Evolutionary conservation across 2,329 filamentous ascomycete species (phyloP).

Genomic region (Penicillium psychrosexuale): DNA sequence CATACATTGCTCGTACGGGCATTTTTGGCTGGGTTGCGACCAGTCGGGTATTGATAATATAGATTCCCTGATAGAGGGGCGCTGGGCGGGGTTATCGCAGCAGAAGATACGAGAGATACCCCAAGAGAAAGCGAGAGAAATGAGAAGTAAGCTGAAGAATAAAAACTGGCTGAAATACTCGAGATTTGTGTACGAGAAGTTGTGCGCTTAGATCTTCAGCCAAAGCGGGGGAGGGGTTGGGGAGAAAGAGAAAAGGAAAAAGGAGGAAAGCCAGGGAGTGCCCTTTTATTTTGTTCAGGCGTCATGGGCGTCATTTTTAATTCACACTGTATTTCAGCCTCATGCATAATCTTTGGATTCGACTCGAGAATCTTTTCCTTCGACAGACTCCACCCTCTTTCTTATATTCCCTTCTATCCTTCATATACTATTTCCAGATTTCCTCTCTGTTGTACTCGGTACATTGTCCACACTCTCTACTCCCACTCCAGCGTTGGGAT

Average conservation of each 20-base stretch:
- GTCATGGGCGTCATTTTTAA: slow-evolving; percentile 3
- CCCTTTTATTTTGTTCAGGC: slow-evolving; percentile 11
- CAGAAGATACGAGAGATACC: slow-evolving; percentile 19
- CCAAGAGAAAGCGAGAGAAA: slow-evolving; percentile 1
- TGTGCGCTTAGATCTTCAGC: slow-evolving; percentile 1
- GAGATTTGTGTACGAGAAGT: slow-evolving; percentile 13
- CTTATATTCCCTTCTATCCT: neutral
- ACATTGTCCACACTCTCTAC: neutral
- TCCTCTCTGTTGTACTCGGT: neutral
- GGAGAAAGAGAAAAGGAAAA: neutral
- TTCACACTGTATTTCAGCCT: slow-evolving; percentile 9
- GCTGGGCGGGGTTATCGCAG: slow-evolving; percentile 14
- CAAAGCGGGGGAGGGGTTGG: slow-evolving; percentile 8
- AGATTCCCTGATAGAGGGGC: slow-evolving; percentile 7
- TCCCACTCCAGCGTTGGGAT: neutral
- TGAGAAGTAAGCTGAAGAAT: slow-evolving; percentile 5
- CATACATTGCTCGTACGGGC: slow-evolving; percentile 13
- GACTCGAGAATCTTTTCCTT: neutral
- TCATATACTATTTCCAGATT: neutral
- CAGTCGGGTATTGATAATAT: neutral
- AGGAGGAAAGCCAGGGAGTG: neutral
- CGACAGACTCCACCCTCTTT: neutral
- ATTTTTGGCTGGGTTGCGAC: slow-evolving; percentile 13
- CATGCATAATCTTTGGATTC: neutral
- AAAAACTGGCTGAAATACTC: neutral